These are phyloP conservation scores for Zizania palustris DNA, from an alignment of 202 grass and related monocot genomes.

Conservation along the genomic window DNA sequence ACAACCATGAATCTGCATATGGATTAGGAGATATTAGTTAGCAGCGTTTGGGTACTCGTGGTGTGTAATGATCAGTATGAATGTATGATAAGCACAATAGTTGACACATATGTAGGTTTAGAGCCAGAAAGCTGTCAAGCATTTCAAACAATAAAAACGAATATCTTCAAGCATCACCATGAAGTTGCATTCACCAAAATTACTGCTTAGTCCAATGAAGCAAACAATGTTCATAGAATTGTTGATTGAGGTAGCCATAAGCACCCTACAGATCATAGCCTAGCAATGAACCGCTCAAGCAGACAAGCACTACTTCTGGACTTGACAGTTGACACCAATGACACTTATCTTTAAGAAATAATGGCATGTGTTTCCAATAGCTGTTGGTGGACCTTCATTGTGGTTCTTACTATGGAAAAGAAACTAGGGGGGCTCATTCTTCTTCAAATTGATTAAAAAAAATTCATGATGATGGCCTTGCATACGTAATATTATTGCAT, in stretches of 20 bases:
- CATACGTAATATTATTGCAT: neutral
- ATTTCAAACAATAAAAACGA: no score
- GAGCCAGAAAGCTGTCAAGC: no score
- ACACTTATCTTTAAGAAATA: neutral
- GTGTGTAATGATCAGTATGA: no score
- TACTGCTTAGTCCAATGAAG: no score
- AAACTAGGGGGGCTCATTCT: neutral
- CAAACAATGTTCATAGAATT: neutral
- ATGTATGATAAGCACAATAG: no score
- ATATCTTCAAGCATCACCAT: no score
- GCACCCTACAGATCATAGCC: neutral
- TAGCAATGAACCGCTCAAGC: neutral
- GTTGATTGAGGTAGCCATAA: no score
- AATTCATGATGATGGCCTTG: neutral
- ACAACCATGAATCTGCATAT: no score
- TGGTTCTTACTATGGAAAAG: conserved; percentile 2
- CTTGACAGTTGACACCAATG: neutral
- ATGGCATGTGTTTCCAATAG: neutral
- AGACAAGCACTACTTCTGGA: neutral
- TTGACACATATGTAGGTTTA: no score
- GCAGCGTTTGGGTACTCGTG: no score
- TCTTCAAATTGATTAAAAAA: neutral
- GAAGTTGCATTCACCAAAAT: no score
- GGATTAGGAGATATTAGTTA: no score
- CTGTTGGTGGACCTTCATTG: neutral